Evolutionary conservation across 2,329 filamentous ascomycete genomes (phyloP).

Genomic region (Apiospora koreana): DNA sequence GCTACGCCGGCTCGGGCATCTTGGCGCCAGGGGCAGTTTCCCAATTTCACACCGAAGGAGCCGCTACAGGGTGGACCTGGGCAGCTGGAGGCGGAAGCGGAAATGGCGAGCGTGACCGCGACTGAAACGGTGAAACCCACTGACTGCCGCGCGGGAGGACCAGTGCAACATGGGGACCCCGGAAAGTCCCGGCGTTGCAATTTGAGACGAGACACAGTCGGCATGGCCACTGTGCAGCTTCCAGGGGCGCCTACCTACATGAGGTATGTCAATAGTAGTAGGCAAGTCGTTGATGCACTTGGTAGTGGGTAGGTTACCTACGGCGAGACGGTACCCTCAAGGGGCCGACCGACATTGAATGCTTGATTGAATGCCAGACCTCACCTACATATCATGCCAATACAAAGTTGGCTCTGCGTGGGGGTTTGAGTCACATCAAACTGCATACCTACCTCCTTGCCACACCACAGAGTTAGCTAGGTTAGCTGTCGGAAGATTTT

Average conservation of each 20-base stretch:
- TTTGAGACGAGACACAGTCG: neutral
- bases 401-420: neutral
- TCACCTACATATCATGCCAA: no score
- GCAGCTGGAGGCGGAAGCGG: neutral
- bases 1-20: neutral
- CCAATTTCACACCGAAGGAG: constrained; percentile 1
- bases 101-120: constrained; percentile 5
- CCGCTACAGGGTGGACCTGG: neutral
- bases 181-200: neutral
- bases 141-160: neutral
- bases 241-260: neutral
- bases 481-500: neutral
- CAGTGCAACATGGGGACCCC: constrained; percentile 1
- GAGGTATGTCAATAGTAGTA: no score
- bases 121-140: constrained; percentile 7
- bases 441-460: neutral
- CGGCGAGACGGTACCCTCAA: neutral
- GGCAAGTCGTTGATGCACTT: neutral
- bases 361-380: no score
- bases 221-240: neutral
- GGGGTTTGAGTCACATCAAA: neutral
- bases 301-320: neutral
- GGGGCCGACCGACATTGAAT: no score
- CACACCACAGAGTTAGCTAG: neutral
- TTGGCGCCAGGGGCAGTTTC: neutral